A percentile compares a stretch with the other conserved stretches of the same genome.
Conservation (phyloP, 169 alveolate species). For the Eimeria maxima region DNA sequence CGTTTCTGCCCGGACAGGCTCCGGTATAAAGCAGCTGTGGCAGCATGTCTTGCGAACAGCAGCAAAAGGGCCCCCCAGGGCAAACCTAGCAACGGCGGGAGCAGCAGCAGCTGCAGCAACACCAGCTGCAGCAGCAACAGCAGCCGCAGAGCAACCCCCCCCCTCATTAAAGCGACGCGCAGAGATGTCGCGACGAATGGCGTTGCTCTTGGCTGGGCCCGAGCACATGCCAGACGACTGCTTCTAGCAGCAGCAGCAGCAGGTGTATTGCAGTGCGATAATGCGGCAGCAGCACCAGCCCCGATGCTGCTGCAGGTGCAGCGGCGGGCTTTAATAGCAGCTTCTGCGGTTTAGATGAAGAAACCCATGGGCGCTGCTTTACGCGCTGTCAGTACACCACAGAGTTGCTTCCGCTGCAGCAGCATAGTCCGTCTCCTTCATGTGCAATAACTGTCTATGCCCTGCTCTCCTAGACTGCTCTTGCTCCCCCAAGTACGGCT, state of each 20-base stretch:
- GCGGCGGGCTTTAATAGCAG: neutral
- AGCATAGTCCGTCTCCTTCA: neutral
- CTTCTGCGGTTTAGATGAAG: neutral
- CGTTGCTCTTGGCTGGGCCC: conserved; percentile 19
- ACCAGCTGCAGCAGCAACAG: neutral
- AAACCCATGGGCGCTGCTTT: no score
- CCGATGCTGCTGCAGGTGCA: neutral
- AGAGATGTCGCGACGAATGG: neutral
- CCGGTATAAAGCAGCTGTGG: conserved; percentile 56
- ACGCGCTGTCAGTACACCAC: neutral
- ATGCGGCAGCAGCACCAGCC: conserved; percentile 3
- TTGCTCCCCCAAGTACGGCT: neutral
- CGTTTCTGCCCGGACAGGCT: conserved; percentile 58
- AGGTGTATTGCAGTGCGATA: neutral
- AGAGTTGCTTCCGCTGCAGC: neutral
- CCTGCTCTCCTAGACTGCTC: neutral
- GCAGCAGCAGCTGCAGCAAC: neutral
- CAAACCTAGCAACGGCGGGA: neutral
- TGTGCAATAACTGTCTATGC: neutral
- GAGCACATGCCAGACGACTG: conserved; percentile 28
- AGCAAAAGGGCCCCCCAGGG: neutral
- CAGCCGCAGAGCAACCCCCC: neutral
- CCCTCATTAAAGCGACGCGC: neutral
- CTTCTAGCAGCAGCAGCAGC: conserved; percentile 51
- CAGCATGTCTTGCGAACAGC: conserved; percentile 29